Conservation (phyloP, 108 stramenopile genomes). For the Fistulifera pelliculosa region DNA sequence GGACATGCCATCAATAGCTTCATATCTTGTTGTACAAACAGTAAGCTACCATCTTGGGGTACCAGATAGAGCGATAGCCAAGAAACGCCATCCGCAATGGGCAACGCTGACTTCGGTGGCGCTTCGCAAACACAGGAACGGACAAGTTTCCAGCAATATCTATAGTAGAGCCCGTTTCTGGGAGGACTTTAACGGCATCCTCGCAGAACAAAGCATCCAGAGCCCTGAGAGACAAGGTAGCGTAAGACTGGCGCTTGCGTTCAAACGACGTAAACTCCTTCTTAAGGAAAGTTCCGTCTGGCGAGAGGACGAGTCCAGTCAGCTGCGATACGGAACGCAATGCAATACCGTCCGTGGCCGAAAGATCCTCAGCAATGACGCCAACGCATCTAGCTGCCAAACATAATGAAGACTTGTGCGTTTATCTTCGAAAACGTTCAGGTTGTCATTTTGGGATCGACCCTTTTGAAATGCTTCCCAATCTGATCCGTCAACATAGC, state of each 20-base stretch:
- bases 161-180: conserved; percentile 42
- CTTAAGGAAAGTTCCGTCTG: neutral
- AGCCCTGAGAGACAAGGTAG: neutral
- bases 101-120: conserved; percentile 5
- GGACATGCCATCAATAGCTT: conserved; percentile 2
- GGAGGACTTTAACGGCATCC: conserved; percentile 7
- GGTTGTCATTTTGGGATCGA: too few species aligned
- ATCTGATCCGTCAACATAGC: too few species aligned
- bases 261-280: neutral
- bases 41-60: conserved; percentile 42
- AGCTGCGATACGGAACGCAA: neutral
- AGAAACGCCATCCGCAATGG: conserved; percentile 58
- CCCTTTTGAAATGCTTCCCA: too few species aligned
- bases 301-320: neutral
- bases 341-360: neutral
- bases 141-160: conserved; percentile 50
- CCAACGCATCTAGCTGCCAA: neutral
- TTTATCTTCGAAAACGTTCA: too few species aligned
- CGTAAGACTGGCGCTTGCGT: neutral
- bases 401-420: too few species aligned
- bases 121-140: conserved; percentile 85
- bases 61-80: conserved; percentile 86
- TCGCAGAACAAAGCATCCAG: conserved; percentile 1
- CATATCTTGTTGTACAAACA: conserved; percentile 65
- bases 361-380: neutral